phyloP scores from a whole-genome alignment of 768 basidiomycete species.

The Panaeolus cyanescens region DNA sequence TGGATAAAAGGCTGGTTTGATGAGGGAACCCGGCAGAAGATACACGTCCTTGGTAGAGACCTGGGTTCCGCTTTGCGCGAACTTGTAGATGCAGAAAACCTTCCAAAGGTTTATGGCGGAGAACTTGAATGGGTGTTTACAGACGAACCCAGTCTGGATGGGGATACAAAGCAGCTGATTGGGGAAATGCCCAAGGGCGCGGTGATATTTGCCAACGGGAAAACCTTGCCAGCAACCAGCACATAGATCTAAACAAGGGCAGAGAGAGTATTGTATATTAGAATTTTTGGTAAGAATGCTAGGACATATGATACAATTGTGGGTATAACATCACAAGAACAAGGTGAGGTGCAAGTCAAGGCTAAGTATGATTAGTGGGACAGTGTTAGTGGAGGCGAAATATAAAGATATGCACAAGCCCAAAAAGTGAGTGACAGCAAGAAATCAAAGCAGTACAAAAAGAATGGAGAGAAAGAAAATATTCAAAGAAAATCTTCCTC shows the following conservation, averaged over 20 bases:
- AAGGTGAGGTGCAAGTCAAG: neutral
- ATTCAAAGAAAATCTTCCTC: conserved; percentile 40
- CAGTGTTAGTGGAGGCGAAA: neutral
- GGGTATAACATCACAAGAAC: neutral
- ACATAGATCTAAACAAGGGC: neutral
- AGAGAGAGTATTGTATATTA: neutral
- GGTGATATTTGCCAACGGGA: conserved; percentile 48
- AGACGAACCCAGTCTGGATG: conserved; percentile 68
- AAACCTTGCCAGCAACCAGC: conserved; percentile 18
- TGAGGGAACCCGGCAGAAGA: conserved; percentile 74
- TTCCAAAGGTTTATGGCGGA: conserved; percentile 78
- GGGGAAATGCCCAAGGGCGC: conserved; percentile 52
- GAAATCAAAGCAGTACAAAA: neutral
- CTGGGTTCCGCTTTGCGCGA: conserved; percentile 52
- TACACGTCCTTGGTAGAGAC: conserved; percentile 70
- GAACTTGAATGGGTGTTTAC: conserved; percentile 70
- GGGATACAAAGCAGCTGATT: conserved; percentile 45
- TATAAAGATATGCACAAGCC: neutral
- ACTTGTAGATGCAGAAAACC: conserved; percentile 43
- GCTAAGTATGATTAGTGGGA: neutral
- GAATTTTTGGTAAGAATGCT: conserved; percentile 18
- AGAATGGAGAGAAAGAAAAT: neutral
- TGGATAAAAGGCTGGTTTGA: conserved; percentile 91
- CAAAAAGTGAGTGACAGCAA: neutral
- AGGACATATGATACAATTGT: conserved; percentile 28